Conservation (phyloP, 805 yeast species). For the Hanseniaspora vineae region DNA sequence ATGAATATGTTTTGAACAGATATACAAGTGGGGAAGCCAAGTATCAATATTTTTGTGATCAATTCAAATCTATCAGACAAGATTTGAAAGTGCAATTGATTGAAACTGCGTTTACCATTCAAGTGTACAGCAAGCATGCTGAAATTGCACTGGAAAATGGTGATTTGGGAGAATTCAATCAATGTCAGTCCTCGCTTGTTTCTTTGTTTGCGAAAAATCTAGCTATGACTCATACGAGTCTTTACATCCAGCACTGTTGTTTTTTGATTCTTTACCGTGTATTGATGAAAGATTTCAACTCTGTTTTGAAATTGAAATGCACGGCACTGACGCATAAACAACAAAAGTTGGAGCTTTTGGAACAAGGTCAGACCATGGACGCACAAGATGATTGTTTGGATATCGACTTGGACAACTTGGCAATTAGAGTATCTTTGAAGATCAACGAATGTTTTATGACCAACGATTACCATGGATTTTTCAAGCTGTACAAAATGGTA, state of each 20-base stretch:
- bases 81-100: constrained; percentile 88
- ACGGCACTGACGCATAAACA: constrained; percentile 6
- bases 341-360: constrained; percentile 15
- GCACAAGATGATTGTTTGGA: constrained; percentile 9
- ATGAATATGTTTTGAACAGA: constrained; percentile 39
- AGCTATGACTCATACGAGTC: constrained; percentile 23
- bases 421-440: constrained; percentile 18
- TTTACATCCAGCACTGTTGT: constrained; percentile 51
- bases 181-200: constrained; percentile 75
- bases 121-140: constrained; percentile 78
- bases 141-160: constrained; percentile 70
- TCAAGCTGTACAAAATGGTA: constrained; percentile 23
- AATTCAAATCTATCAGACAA: constrained; percentile 83
- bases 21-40: constrained; percentile 35
- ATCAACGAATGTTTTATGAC: constrained; percentile 22
- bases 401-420: constrained; percentile 4
- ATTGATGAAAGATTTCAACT: constrained; percentile 48
- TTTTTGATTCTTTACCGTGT: constrained; percentile 65
- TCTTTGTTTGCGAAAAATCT: constrained; percentile 39
- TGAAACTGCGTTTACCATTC: constrained; percentile 59
- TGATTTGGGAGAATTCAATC: constrained; percentile 91
- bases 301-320: constrained; percentile 32
- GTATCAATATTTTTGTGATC: constrained; percentile 76
- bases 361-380: constrained; percentile 7
- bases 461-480: constrained; percentile 42